Percentiles rank a stretch among this genome's conserved stretches.
Evolutionary conservation across 805 yeast species (phyloP).

Genomic region (Lipomyces starkeyi): DNA sequence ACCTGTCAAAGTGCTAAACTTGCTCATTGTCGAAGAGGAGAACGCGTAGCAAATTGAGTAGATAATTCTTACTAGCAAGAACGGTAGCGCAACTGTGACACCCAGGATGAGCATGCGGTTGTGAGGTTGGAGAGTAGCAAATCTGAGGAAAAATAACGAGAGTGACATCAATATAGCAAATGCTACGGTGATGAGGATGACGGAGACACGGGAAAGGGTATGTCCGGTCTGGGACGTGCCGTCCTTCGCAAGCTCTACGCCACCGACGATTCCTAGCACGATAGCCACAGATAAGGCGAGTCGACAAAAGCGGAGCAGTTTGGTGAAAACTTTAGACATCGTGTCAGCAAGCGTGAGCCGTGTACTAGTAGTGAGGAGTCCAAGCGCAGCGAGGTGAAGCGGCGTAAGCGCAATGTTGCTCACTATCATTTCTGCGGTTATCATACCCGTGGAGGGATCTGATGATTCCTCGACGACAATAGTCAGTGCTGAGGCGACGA

Average conservation of each 20-base stretch:
- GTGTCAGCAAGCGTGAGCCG: neutral
- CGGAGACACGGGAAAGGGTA: neutral
- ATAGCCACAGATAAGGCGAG: constrained; percentile 2
- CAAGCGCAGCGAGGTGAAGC: neutral
- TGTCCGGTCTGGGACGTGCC: neutral
- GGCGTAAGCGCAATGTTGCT: constrained; percentile 15
- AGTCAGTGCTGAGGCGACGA: neutral
- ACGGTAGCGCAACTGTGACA: constrained; percentile 3
- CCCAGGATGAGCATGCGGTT: neutral
- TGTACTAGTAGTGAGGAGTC: neutral
- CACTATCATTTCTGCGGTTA: constrained; percentile 5
- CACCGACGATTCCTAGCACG: constrained; percentile 8
- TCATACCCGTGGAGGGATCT: neutral
- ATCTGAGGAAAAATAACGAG: neutral
- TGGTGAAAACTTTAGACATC: neutral
- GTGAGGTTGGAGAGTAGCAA: neutral
- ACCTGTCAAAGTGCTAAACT: constrained; percentile 10
- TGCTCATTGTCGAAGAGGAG: neutral
- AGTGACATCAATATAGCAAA: neutral
- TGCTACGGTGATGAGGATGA: neutral
- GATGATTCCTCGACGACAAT: neutral
- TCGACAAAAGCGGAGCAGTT: neutral
- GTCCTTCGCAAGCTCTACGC: neutral
- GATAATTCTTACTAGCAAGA: constrained; percentile 13
- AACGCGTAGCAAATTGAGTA: constrained; percentile 16